Percentiles rank a stretch among this genome's conserved stretches.
Conservation (phyloP, 306 rosid species). For the Phaseolus lunatus region DNA sequence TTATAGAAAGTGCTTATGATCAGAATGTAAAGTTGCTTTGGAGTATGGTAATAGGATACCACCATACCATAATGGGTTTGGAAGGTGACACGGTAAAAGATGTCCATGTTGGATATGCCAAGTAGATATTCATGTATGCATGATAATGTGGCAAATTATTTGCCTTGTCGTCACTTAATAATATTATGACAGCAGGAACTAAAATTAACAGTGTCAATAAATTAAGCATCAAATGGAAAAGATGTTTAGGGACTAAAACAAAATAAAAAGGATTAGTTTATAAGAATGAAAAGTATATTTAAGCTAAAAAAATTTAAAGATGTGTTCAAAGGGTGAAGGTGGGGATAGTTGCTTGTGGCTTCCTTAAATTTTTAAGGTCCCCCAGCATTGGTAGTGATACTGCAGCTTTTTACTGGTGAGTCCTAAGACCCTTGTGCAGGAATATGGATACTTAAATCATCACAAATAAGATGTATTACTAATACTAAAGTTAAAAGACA, state of each 20-base stretch:
- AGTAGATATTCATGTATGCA: background rate
- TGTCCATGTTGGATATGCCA: background rate
- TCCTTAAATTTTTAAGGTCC: background rate
- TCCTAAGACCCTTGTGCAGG: no score
- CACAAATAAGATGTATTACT: no score
- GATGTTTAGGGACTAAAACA: no score
- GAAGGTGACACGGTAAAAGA: background rate
- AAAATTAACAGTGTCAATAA: no score
- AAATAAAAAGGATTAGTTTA: no score
- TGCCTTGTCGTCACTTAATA: background rate
- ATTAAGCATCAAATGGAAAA: no score
- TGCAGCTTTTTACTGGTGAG: no score
- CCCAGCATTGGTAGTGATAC: no score
- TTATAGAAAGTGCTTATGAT: background rate
- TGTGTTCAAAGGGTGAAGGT: background rate
- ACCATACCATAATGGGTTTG: background rate
- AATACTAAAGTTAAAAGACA: no score
- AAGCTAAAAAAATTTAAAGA: no score
- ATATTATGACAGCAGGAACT: background rate
- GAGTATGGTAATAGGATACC: background rate
- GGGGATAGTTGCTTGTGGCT: background rate
- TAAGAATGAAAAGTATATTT: no score
- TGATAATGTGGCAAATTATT: background rate
- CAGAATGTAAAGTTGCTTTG: background rate
- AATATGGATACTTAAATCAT: no score